Base-by-base conservation (phyloP, 2,329 filamentous ascomycete species). In the Fusarium metavorans region DNA sequence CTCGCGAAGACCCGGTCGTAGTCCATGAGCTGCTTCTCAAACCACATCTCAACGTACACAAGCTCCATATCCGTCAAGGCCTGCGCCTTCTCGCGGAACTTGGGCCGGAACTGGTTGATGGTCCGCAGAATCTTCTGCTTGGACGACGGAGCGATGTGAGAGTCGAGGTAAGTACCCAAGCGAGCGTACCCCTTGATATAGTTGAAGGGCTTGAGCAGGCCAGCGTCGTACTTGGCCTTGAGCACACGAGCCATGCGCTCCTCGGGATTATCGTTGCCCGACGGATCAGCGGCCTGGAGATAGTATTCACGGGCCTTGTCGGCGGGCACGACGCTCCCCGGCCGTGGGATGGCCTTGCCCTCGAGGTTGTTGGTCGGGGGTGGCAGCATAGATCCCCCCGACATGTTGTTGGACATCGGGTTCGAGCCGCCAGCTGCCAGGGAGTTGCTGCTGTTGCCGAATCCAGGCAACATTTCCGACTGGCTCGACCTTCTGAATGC, bases 1-100 rank as follows among this genome's bases (percentile, higher is more conserved):
- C 95, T 97, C 2, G 97, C 97, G 85, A 99, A 99, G 2, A 99
- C 95, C 35, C 97, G 94, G 80, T 99, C 97, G 79, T 98, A 98
- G 81, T 98, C 97, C 93, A 98, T 97, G 77, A 99, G 85, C 73
- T 94, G 97, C 79, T 93, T 92, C 83, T 99, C 97, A 80, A 99
- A 98, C 96, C 97, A 98, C 95, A 98, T 98, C 84, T 99, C 97
- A 13, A 98, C 96, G 68, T 95, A 91, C 32, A 98, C 92, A 30
- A 99, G 90, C 83, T 99, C 95, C 82, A 98, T 94, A 83, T 99
- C 97, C 2, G 94, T 98, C 80, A 98, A 87, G 37, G 89, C 92
- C 75, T 98, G 95, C 81, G 97, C 96, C 84, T 97, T 95, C 83
- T 98, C 96, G 72, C 97, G 90, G 80, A 99, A 99, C 80, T 97